These are phyloP conservation scores for Penicillium pulvis DNA, from an alignment of 495 filamentous ascomycete species.

Conservation along the genomic window DNA sequence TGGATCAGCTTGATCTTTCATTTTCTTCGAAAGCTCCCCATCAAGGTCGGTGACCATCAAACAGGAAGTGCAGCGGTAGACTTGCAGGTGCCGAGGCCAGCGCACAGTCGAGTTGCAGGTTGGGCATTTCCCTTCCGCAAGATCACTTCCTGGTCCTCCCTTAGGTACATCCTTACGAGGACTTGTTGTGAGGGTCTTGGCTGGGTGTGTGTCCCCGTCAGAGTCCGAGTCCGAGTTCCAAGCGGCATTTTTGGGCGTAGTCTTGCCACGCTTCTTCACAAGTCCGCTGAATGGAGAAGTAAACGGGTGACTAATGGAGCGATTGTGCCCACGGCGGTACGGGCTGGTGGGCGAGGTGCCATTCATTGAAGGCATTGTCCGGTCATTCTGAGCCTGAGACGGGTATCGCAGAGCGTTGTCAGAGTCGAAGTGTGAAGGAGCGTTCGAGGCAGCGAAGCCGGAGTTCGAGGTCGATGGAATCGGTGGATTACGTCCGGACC, in stretches of 20 bases:
- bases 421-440: constrained; percentile 16
- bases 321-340: constrained; percentile 54
- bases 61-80: constrained; percentile 85
- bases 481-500: constrained; percentile 37
- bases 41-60: constrained; percentile 84
- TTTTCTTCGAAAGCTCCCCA: constrained; percentile 35
- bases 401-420: constrained; percentile 23
- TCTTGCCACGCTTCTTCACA: constrained; percentile 53
- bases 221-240: constrained; percentile 47
- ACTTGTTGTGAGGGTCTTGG: constrained; percentile 30
- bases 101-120: constrained; percentile 80
- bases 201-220: constrained; percentile 38
- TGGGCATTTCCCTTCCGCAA: constrained; percentile 74
- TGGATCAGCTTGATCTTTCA: constrained; percentile 20
- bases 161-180: constrained; percentile 35
- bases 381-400: constrained; percentile 36
- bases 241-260: constrained; percentile 28
- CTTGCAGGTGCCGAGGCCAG: constrained; percentile 75
- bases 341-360: constrained; percentile 23
- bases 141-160: constrained; percentile 35
- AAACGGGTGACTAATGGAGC: constrained; percentile 78
- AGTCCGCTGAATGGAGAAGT: constrained; percentile 59
- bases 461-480: constrained; percentile 32
- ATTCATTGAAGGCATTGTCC: constrained; percentile 26
- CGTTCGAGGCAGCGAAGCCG: constrained; percentile 21